phyloP scores from a whole-genome alignment of 2,329 filamentous ascomycete species.

The Acrocalymma vagum region DNA sequence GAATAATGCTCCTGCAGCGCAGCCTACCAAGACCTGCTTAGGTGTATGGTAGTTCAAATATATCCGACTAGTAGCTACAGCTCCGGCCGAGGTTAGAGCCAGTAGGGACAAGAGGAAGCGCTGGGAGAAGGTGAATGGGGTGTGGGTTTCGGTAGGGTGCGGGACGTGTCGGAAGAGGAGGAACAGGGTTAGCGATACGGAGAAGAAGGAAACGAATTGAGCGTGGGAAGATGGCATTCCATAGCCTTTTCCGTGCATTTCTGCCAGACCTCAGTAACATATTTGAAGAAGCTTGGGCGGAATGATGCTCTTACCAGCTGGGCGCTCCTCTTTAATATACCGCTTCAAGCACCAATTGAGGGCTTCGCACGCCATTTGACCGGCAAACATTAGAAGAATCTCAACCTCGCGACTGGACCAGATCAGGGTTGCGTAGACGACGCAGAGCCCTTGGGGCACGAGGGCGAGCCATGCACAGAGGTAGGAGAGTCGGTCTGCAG shows the following conservation, averaged over 20 bases:
- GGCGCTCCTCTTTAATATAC: slow-evolving; percentile 89
- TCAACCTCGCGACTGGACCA: slow-evolving; percentile 93
- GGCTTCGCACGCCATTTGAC: slow-evolving; percentile 90
- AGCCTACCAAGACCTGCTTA: slow-evolving; percentile 85
- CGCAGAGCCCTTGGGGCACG: slow-evolving; percentile 87
- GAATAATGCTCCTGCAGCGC: slow-evolving; percentile 72
- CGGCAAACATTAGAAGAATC: slow-evolving; percentile 86
- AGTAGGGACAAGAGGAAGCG: slow-evolving; percentile 62
- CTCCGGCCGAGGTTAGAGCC: slow-evolving; percentile 51
- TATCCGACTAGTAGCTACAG: slow-evolving; percentile 80
- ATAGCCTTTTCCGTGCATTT: slow-evolving; percentile 88
- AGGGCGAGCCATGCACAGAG: slow-evolving; percentile 93
- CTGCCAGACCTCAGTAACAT: slow-evolving; percentile 44
- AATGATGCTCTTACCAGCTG: slow-evolving; percentile 67
- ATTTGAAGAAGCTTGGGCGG: neutral
- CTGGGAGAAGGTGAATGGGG: slow-evolving; percentile 68
- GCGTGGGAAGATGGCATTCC: slow-evolving; percentile 97
- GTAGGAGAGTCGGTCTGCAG: slow-evolving; percentile 83
- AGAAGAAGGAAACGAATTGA: slow-evolving; percentile 94
- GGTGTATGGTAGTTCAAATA: slow-evolving; percentile 94
- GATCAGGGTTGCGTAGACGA: slow-evolving; percentile 89
- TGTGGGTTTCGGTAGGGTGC: slow-evolving; percentile 56
- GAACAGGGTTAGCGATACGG: slow-evolving; percentile 83
- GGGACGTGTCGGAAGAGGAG: slow-evolving; percentile 77
- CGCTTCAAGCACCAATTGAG: slow-evolving; percentile 91